A percentile compares a stretch with the other conserved stretches of the same genome.
Conservation (phyloP, 148 eudicot species). For the Suaeda aralocaspica region DNA sequence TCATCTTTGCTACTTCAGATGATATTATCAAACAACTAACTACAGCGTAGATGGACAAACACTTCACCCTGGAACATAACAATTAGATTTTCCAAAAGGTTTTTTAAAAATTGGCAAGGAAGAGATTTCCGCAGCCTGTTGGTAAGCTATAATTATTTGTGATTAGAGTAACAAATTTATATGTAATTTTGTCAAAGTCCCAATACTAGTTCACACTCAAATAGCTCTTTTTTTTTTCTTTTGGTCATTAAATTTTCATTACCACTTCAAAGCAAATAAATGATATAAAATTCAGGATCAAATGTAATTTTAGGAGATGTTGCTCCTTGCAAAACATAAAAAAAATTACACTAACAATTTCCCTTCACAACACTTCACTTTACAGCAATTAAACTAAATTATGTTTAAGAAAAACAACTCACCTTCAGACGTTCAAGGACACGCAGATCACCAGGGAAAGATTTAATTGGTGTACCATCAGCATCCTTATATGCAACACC, state of each 20-base stretch:
- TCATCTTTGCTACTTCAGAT: not conserved
- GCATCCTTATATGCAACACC: constrained; percentile 68
- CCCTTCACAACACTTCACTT: not conserved
- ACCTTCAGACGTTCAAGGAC: constrained; percentile 74
- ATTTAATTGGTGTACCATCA: constrained; percentile 64
- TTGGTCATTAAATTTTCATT: not conserved
- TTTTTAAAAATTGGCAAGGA: not conserved
- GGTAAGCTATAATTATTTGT: not conserved
- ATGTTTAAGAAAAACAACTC: constrained; percentile 14
- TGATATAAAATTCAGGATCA: not conserved
- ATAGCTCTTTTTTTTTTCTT: not conserved
- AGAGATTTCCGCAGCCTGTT: not conserved
- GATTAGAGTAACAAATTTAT: too few species aligned
- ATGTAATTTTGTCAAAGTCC: too few species aligned
- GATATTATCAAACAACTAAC: not conserved
- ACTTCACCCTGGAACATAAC: not conserved
- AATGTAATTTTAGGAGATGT: not conserved
- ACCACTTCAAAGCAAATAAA: not conserved
- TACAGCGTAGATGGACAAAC: not conserved
- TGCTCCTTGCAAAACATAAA: not conserved
- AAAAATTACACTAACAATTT: not conserved
- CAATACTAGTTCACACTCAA: too few species aligned
- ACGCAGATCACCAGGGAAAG: constrained; percentile 79
- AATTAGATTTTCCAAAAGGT: not conserved
- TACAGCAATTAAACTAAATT: not conserved